Base-by-base conservation (phyloP, 2,329 filamentous ascomycete genomes). In the Keithomyces neogunnii region DNA sequence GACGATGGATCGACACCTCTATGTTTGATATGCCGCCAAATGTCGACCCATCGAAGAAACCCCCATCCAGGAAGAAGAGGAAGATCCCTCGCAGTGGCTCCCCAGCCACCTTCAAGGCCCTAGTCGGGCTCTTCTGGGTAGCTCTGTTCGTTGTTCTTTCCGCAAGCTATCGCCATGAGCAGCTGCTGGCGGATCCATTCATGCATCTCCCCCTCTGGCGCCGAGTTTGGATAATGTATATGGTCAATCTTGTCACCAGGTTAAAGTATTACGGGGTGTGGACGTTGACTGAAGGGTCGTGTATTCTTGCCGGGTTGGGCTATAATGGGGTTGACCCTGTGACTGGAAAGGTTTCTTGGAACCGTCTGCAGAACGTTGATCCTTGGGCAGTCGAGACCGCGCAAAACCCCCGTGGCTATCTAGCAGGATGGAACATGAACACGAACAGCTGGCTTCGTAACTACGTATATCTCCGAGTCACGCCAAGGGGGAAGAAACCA, bases 261-360 rank as follows among this genome's bases (percentile, higher is more conserved):
- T 81, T 88, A 62, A 99, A 99, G 72, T 99, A 96, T 72, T 99
- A 99, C 62, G 93, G 90, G 36, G 90, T 96, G 4, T 99, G 93
- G 93, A 84, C 82, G 39, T 70, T 99, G 59, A 91, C 92, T 0
- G 93, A 99, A 68, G 93, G 93, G 19, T 84, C 92, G 19, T 99
- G 93, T 64, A 96, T 99, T 56, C 80, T 99, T 19, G 85, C 89
- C 7, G 93, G 93, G 4, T 81, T 99, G 57, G 93, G 93, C 43
- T 99, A 93, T 71, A 96, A 96, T 62, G 92, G 93, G 33, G 77
- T 99, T 19, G 90, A 99, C 63, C 82, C 88, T 3, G 80, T 81
- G 50, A 92, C 89, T 0, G 90, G 89, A 52, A 89, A 88, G 63
- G 85, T 95, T 1, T 87, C 85, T 53, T 99, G 93, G 73, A 85